Evolutionary conservation across 352 stramenopile species (phyloP).

Genomic region (Phytophthora citrophthora): DNA sequence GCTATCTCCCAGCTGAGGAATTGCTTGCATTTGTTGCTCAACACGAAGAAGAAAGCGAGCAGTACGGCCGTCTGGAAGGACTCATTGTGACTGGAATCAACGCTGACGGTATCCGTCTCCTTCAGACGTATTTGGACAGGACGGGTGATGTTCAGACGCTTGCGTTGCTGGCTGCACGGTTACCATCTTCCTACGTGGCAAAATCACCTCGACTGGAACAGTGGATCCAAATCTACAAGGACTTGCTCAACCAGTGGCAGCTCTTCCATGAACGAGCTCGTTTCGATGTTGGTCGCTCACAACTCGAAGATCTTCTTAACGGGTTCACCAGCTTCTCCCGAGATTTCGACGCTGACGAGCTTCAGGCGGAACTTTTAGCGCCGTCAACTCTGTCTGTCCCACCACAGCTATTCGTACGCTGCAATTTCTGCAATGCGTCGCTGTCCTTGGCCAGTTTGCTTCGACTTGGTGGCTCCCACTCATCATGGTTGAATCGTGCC

Average conservation of each 20-base stretch:
- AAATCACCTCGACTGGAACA: slow-evolving; percentile 71
- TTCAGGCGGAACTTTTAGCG: slow-evolving; percentile 49
- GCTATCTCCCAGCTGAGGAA: slow-evolving; percentile 87
- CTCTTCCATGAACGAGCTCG: slow-evolving; percentile 93
- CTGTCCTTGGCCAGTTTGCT: slow-evolving; percentile 90
- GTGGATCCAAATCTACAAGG: slow-evolving; percentile 93
- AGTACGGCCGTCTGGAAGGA: slow-evolving; percentile 89
- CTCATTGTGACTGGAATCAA: slow-evolving; percentile 91
- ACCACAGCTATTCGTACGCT: slow-evolving; percentile 94
- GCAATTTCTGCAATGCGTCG: slow-evolving; percentile 94
- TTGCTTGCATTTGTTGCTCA: slow-evolving; percentile 83
- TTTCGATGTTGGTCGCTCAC: slow-evolving; percentile 92
- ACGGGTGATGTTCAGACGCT: slow-evolving; percentile 93
- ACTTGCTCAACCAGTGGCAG: slow-evolving; percentile 94
- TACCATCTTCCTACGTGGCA: slow-evolving; percentile 59
- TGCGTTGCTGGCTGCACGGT: slow-evolving; percentile 80
- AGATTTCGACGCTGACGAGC: slow-evolving; percentile 53
- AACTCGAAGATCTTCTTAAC: slow-evolving; percentile 89
- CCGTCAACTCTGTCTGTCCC: slow-evolving; percentile 63
- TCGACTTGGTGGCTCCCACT: slow-evolving; percentile 89
- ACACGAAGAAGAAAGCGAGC: slow-evolving; percentile 82
- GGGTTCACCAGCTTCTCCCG: slow-evolving; percentile 64
- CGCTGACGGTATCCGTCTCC: slow-evolving; percentile 79
- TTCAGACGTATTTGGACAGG: slow-evolving; percentile 92
- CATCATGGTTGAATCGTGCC: slow-evolving; percentile 88